These are phyloP conservation scores for Cladophialophora chaetospira DNA, from an alignment of 2,329 filamentous ascomycete species.

Conservation along the genomic window DNA sequence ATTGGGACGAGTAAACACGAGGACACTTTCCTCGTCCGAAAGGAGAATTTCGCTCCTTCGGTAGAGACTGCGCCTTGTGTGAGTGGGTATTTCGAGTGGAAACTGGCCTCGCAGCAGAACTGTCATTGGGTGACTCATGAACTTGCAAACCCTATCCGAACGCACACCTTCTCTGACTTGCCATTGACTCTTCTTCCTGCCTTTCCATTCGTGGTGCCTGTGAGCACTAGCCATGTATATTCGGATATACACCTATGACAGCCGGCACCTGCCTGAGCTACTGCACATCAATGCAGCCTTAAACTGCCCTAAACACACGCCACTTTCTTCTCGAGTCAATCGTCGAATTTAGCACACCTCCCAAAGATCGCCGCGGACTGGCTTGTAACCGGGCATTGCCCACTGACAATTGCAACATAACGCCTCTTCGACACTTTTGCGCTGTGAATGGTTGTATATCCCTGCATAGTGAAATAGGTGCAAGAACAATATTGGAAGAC, in stretches of 20 bases:
- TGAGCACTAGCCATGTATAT: slow-evolving; percentile 18
- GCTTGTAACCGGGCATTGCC: slow-evolving; percentile 19
- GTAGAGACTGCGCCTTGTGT: slow-evolving; percentile 14
- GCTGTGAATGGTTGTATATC: slow-evolving; percentile 1
- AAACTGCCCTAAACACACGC: slow-evolving; percentile 9
- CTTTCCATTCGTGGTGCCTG: background rate
- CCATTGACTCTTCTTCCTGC: background rate
- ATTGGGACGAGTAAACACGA: background rate
- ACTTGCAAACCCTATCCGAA: slow-evolving; percentile 1
- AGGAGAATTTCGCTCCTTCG: slow-evolving; percentile 2
- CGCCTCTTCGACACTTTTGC: slow-evolving; percentile 9
- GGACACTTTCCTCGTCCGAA: slow-evolving; percentile 11
- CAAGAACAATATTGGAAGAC: background rate
- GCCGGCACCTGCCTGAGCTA: background rate
- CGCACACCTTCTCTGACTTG: background rate
- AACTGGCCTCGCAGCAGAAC: background rate
- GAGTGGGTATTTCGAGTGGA: background rate
- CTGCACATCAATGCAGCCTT: slow-evolving; percentile 18
- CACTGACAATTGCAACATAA: slow-evolving; percentile 21
- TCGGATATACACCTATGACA: background rate
- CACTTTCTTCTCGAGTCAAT: slow-evolving; percentile 8
- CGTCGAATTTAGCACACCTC: slow-evolving; percentile 24
- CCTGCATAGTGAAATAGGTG: slow-evolving; percentile 1
- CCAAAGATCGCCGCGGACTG: background rate
- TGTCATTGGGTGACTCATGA: background rate